Base-by-base conservation (phyloP, 768 basidiomycete genomes). In the Phaffia australis region DNA sequence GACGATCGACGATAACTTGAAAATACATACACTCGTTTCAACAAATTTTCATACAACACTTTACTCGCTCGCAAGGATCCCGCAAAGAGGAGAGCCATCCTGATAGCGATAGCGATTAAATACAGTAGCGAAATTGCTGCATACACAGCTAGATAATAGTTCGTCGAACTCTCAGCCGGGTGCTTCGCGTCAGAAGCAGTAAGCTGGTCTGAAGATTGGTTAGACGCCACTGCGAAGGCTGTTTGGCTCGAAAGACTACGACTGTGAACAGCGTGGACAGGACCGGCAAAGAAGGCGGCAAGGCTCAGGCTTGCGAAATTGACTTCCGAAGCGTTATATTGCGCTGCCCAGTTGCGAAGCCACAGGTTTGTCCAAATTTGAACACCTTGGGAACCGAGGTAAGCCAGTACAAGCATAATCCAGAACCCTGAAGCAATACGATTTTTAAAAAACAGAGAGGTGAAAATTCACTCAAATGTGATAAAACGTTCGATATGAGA, bases 341-440 rank as follows among this genome's bases (percentile, higher is more conserved):
- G 50, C 32, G 27, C 49, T n/a, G 67, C 75, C 76, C 76, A 77
- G 23, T 72, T 70, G 56, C 72, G 72, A 63, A 77, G 73, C 75
- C 74, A 76, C 46, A 73, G 69, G 56, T 74, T 77, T 66, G 69
- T 74, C 18, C 66, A 65, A 48, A 77, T 70, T 67, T 77, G 76
- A 0, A 74, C 55, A 11, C 69, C 65, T 62, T 77, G 76, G 4
- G 73, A 70, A 15, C 70, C 70, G 48, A 74, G 50, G 60, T 75
- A 74, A 42, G 72, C 71, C 7, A 71, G 59, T 7, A 72, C 32
- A 14, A 77, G 70, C n/a, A 72, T 23, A 0, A 75, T 50, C 75
- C 75, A 76, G 62, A 72, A 77, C 15, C 69, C 32, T 0, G 70
- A 21, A 63, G 68, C 18, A 74, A 74, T 69, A 74, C 70, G 11